Evolutionary conservation across 331 rosid species (phyloP).

Genomic region (Prunus yedoensis): DNA sequence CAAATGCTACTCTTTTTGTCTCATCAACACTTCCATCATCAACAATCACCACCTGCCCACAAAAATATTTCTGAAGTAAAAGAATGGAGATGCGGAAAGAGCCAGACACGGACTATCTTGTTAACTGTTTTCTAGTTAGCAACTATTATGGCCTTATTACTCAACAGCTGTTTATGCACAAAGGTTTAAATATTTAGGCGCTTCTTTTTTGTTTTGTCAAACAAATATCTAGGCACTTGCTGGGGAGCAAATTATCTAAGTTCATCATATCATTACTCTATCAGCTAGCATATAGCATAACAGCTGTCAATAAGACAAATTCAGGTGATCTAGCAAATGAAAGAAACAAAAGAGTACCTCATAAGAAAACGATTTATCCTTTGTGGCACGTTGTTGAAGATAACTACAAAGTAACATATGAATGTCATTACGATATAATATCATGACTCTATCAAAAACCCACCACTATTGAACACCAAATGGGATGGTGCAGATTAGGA

Average conservation of each 20-base stretch:
- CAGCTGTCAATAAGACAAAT: not conserved
- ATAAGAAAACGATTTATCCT: slow-evolving; percentile 80
- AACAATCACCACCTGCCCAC: slow-evolving; percentile 68
- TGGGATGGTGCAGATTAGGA: not conserved
- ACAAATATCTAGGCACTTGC: not conserved
- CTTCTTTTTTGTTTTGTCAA: not conserved
- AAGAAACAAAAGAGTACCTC: slow-evolving; percentile 57
- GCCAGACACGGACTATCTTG: not conserved
- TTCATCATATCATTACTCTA: not conserved
- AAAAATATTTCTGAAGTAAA: slow-evolving; percentile 21
- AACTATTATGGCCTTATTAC: not conserved
- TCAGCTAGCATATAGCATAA: not conserved
- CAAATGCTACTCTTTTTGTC: slow-evolving; percentile 87
- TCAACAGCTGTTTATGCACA: not conserved
- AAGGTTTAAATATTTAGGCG: not conserved
- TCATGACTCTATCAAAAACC: not conserved
- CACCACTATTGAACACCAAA: not conserved
- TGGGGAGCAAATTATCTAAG: not conserved
- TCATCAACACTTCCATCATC: slow-evolving; percentile 96
- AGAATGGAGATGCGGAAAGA: not conserved
- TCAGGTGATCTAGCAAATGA: slow-evolving; percentile 1
- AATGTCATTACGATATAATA: slow-evolving; percentile 13
- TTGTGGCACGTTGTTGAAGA: slow-evolving; percentile 71
- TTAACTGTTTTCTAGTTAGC: not conserved
- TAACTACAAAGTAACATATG: slow-evolving; percentile 53